Conservation (phyloP, 2,329 filamentous ascomycete genomes). For the Aspergillus intermedius region DNA sequence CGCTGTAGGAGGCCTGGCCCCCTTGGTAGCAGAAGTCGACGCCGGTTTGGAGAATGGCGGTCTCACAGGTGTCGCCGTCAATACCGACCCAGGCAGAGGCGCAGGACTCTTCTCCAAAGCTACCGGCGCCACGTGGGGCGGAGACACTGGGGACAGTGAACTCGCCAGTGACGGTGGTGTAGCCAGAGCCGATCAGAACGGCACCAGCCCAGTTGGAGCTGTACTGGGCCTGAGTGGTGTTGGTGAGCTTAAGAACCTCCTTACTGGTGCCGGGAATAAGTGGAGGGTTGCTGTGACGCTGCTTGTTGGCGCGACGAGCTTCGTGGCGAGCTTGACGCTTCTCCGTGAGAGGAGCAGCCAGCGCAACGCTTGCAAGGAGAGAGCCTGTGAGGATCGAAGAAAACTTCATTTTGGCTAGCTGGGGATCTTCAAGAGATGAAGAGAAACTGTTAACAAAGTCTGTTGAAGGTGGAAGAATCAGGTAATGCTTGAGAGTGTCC, state of each 20-base stretch:
- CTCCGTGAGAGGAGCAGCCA: slow-evolving; percentile 44
- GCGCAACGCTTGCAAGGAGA: slow-evolving; percentile 36
- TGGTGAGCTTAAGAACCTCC: slow-evolving; percentile 26
- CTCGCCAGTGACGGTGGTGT: slow-evolving; percentile 47
- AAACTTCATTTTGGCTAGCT: slow-evolving; percentile 43
- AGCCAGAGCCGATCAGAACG: slow-evolving; percentile 46
- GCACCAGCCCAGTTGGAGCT: slow-evolving; percentile 55
- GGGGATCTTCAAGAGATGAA: too few species aligned
- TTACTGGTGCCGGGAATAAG: slow-evolving; percentile 21
- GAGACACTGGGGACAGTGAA: slow-evolving; percentile 47
- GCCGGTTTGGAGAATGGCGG: slow-evolving; percentile 51
- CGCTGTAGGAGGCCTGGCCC: slow-evolving; percentile 41
- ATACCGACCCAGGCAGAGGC: slow-evolving; percentile 55
- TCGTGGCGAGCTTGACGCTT: slow-evolving; percentile 27
- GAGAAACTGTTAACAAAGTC: too few species aligned
- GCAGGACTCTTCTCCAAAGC: slow-evolving; percentile 34
- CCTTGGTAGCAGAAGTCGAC: slow-evolving; percentile 47
- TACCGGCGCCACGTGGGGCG: slow-evolving; percentile 8
- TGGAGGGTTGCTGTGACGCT: slow-evolving; percentile 23
- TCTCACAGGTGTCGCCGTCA: slow-evolving; percentile 51
- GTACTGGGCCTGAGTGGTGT: slow-evolving; percentile 42
- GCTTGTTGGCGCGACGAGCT: slow-evolving; percentile 2
- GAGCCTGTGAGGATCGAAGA: slow-evolving; percentile 30
- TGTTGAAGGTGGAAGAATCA: too few species aligned
- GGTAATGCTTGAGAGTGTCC: too few species aligned